Base-by-base conservation (phyloP, 495 filamentous ascomycete species). In the Aspergillus olivimuriae region DNA sequence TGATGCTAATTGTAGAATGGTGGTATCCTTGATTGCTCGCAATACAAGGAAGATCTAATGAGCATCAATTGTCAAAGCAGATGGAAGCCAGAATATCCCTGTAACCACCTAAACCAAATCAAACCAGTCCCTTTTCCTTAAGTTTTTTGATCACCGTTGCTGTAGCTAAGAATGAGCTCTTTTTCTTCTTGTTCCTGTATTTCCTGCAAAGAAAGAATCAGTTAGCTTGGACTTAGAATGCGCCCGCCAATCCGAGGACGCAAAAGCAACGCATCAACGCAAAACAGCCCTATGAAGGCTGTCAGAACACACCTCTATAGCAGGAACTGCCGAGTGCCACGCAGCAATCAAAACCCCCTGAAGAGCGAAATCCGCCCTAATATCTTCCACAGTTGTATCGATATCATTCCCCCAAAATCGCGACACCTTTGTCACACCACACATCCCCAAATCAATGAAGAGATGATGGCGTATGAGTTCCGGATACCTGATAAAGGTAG, bases 301-400 rank as follows among this genome's bases (percentile, higher is more conserved):
- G 11, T 28, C 24, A 28, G 6, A 5, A 28, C 39, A 7, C 20
- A 43, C 41, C 41, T 43, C 26, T 33, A 43, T 43, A 34, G 41
- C 30, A 43, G 41, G 26, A 9, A 22, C 19, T 9, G 41, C 41
- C 16, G 41, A 43, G 15, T 43, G 41, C 41, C 41, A 43, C n/a
- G 41, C 41, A 11, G 26, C 15, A 3, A 43, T 43, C 41, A 43
- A 22, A 26, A 43, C 21, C 16, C 41, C 41, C 18, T 43, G 26
- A 8, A 43, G 26, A 20, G 26, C 41, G n/a, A 33, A 14, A 34
- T 34, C 28, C 12, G n/a, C 30, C 17, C 19, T 22, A 6, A 34
- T 14, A 8, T 33, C 30, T 22, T 19, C 28, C 10, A 43, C 17
- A 9, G 17, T 30, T n/a, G 5, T 26, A 20, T 41, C n/a, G 9